Base-by-base conservation (phyloP, 225 moss, liverwort and hornwort species). In the Lunularia cruciata region DNA sequence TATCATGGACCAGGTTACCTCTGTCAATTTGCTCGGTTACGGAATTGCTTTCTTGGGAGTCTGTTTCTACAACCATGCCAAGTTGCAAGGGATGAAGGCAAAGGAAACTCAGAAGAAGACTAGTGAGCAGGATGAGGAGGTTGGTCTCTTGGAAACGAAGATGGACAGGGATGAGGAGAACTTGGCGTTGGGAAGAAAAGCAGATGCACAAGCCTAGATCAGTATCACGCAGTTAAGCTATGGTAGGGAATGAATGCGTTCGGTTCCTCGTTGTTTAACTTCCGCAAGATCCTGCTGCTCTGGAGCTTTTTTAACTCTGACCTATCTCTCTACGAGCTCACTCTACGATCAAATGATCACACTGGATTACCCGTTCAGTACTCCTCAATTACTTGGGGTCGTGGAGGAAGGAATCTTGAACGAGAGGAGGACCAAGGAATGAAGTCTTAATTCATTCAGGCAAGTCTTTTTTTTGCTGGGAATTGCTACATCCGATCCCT, bases 21-120 rank as follows among this genome's bases (percentile, higher is more conserved):
- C 77, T 10, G 72, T 86, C 63, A 86, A 86, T 48, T 72, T 86
- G 9, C 55, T 75, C 13, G 86, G 86, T 4, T 86, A 86, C 30
- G 86, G 86, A 5, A 72, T 83, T 27, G 75, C 86, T 9, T 86
- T 86, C 52, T 45, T 79, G 63, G 83, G 57, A 20, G 86, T 86
- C 19, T 86, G 86, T 46, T 83, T 38, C 67, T 86, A 86, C 80
- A 86, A 86, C 48, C 86, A 86, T 56, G 72, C 77, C 19, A 83
- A 86, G 70, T 68, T 86, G 38, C 86, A 86, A 59, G 80, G 39
- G 14, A 62, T 86, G 79, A 83, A 83, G 76, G 75, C 72, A 39
- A 86, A 80, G 69, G 86, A 86, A 33, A 37, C 49, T 19, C 79
- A 80, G 66, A 83, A 80, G 86, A 86, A 83, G 65, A 48, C 14